These are phyloP conservation scores for Colletotrichum shisoi DNA, from an alignment of 2,329 filamentous ascomycete genomes.

Conservation along the genomic window DNA sequence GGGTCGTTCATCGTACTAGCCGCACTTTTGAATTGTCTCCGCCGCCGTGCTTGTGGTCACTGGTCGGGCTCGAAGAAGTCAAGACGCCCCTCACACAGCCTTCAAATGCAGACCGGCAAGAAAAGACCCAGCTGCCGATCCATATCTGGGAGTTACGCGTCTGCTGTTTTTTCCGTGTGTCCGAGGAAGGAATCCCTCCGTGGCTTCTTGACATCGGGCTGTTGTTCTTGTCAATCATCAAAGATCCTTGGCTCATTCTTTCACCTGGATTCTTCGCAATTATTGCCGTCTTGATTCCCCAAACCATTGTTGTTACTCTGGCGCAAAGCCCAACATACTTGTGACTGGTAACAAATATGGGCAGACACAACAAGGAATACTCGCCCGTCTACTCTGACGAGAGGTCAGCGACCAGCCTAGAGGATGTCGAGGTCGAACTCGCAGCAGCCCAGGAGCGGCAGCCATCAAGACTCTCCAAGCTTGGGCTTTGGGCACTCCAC, in stretches of 20 bases:
- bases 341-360: not conserved
- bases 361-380: conserved; percentile 16
- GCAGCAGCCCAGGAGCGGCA: not conserved
- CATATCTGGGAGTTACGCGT: too few relatives aligned
- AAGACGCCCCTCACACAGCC: not conserved
- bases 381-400: conserved; percentile 23
- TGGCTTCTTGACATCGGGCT: not conserved
- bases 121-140: too few relatives aligned
- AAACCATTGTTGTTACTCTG: not conserved
- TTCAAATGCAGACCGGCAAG: not conserved
- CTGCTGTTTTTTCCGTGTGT: not conserved
- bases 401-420: conserved; percentile 14
- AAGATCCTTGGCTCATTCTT: not conserved
- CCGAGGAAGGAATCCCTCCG: not conserved
- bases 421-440: conserved; percentile 16
- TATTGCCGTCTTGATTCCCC: not conserved
- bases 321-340: not conserved
- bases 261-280: too few relatives aligned
- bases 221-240: not conserved
- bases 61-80: not conserved
- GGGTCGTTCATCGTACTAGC: too few relatives aligned
- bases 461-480: not conserved
- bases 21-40: not conserved
- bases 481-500: conserved; percentile 29
- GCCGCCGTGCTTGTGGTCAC: not conserved